Percentiles rank a stretch among this genome's conserved stretches.
Conservation (phyloP, 2,329 filamentous ascomycete species). For the Colletotrichum tamarilloi region DNA sequence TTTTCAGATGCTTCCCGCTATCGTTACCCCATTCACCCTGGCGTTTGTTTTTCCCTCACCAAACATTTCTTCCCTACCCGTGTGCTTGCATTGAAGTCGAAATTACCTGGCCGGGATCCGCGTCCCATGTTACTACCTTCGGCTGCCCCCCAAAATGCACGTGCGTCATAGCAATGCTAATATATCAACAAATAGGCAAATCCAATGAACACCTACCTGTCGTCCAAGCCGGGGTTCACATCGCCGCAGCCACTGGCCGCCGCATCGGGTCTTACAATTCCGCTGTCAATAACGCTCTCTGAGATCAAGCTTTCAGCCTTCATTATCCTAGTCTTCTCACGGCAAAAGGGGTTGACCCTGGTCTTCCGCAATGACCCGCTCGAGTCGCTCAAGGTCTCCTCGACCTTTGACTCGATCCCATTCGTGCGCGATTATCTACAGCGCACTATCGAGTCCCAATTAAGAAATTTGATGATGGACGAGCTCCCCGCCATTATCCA, state of each 20-base stretch:
- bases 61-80: conserved; percentile 29
- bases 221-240: conserved; percentile 90
- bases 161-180: conserved; percentile 58
- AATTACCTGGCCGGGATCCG: conserved; percentile 50
- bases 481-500: conserved; percentile 97
- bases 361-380: conserved; percentile 98
- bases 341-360: conserved; percentile 94
- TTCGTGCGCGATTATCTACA: conserved; percentile 98
- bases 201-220: conserved; percentile 94
- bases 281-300: conserved; percentile 95
- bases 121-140: conserved; percentile 37
- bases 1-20: neutral
- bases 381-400: conserved; percentile 97
- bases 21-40: conserved; percentile 13
- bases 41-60: conserved; percentile 32
- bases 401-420: conserved; percentile 98
- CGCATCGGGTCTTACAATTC: conserved; percentile 92
- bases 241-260: conserved; percentile 93
- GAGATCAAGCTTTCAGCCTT: conserved; percentile 97
- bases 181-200: conserved; percentile 76
- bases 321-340: conserved; percentile 97
- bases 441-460: conserved; percentile 92
- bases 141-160: conserved; percentile 39
- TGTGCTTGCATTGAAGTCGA: conserved; percentile 46
- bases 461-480: conserved; percentile 96